phyloP scores from a whole-genome alignment of 768 basidiomycete genomes.

The Sarcodon aspratus region DNA sequence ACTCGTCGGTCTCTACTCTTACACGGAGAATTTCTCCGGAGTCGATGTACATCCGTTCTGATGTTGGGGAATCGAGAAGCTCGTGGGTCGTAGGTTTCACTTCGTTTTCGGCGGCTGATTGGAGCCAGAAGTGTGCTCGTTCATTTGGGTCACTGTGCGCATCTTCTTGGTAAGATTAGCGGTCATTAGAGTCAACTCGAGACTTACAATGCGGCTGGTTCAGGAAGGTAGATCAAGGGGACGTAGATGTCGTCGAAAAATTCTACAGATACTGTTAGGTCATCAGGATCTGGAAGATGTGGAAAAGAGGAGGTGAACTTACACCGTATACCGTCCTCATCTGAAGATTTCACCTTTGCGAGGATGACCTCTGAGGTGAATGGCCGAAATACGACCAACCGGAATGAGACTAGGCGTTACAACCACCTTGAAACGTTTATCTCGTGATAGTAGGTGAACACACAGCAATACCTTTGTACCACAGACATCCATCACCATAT shows the following conservation, averaged over 20 bases:
- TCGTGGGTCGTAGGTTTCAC: conserved; percentile 37
- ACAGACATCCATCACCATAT: conserved; percentile 90
- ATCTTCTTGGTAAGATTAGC: too few relatives aligned
- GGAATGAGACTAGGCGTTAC: conserved; percentile 56
- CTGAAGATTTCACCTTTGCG: conserved; percentile 81
- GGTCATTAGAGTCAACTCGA: neutral
- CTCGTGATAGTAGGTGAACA: neutral
- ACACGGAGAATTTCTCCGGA: conserved; percentile 65
- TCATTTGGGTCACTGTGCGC: conserved; percentile 62
- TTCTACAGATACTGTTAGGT: conserved; percentile 57
- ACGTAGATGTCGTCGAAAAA: conserved; percentile 96
- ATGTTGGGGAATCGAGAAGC: conserved; percentile 54
- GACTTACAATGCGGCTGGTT: conserved; percentile 68
- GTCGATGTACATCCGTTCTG: conserved; percentile 75
- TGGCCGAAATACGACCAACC: conserved; percentile 85
- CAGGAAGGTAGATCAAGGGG: conserved; percentile 67
- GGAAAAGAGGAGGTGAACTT: conserved; percentile 15
- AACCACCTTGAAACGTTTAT: neutral
- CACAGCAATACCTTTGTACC: conserved; percentile 68
- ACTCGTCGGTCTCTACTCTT: conserved; percentile 73
- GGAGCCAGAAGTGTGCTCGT: conserved; percentile 77
- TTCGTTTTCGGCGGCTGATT: conserved; percentile 27
- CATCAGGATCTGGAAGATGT: neutral
- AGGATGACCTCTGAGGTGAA: conserved; percentile 85
- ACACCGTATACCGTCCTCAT: conserved; percentile 80